phyloP scores from a whole-genome alignment of 768 basidiomycete species.

The Leccinum sublutescens region DNA sequence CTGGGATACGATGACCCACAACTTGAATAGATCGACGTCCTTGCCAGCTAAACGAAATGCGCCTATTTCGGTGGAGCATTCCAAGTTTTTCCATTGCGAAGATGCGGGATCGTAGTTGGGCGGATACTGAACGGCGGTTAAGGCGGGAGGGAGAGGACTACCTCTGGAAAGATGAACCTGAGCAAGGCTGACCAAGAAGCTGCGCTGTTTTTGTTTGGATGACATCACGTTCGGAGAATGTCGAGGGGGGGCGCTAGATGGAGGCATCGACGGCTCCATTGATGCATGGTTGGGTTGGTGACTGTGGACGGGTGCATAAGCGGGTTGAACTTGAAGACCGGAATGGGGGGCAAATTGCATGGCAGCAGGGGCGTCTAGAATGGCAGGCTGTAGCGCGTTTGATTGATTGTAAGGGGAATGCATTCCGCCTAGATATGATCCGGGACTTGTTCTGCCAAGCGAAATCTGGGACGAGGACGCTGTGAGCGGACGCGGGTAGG shows the following conservation, averaged over 20 bases:
- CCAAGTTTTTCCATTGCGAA: conserved; percentile 66
- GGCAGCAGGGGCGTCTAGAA: conserved; percentile 37
- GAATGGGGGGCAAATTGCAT: conserved; percentile 46
- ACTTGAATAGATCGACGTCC: conserved; percentile 73
- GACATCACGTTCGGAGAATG: conserved; percentile 34
- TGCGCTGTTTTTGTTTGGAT: conserved; percentile 54
- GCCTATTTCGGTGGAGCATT: conserved; percentile 60
- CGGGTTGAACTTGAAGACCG: conserved; percentile 41
- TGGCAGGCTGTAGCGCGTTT: conserved; percentile 38
- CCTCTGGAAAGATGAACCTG: conserved; percentile 54
- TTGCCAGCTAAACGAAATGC: conserved; percentile 67
- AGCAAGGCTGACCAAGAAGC: conserved; percentile 61
- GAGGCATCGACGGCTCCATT: conserved; percentile 45
- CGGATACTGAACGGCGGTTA: conserved; percentile 60
- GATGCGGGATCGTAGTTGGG: conserved; percentile 59
- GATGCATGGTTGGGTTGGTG: conserved; percentile 35
- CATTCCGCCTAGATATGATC: conserved; percentile 64
- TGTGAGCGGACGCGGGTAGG: conserved; percentile 47
- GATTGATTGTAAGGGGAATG: conserved; percentile 31
- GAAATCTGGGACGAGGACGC: conserved; percentile 34
- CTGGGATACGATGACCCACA: conserved; percentile 63
- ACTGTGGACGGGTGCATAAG: conserved; percentile 40
- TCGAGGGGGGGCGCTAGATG: conserved; percentile 38
- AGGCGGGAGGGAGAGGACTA: conserved; percentile 69
- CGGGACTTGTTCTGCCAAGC: conserved; percentile 63